Conservation (phyloP, 2,329 filamentous ascomycete species). For the Escovopsis sp. region DNA sequence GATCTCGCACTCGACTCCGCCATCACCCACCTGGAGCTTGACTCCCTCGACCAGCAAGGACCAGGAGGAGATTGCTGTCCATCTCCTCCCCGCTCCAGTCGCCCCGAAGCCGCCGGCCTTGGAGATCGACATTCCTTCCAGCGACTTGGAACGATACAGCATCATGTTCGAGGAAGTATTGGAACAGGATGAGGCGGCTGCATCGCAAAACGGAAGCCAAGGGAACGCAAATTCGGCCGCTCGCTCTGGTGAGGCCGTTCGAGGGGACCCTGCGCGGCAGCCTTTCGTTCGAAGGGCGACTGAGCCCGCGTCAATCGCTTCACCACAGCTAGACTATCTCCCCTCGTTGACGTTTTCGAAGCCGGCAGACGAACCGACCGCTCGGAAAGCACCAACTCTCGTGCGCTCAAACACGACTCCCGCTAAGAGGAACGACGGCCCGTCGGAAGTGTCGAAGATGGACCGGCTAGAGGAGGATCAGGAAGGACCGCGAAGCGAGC, state of each 20-base stretch:
- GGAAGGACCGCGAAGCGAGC: neutral
- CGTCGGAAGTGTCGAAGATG: neutral
- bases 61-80: too few relatives aligned
- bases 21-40: too few relatives aligned
- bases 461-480: neutral
- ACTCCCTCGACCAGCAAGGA: too few relatives aligned
- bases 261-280: conserved; percentile 22
- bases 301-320: conserved; percentile 29
- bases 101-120: conserved; percentile 27
- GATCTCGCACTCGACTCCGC: too few relatives aligned
- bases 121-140: conserved; percentile 64
- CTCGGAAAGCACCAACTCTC: too few relatives aligned
- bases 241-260: neutral
- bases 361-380: conserved; percentile 12
- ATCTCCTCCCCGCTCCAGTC: neutral
- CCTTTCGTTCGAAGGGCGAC: conserved; percentile 27
- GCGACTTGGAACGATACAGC: conserved; percentile 78
- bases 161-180: conserved; percentile 80
- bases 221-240: conserved; percentile 42
- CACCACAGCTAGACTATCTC: conserved; percentile 16
- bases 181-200: conserved; percentile 22
- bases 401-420: conserved; percentile 41
- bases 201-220: conserved; percentile 40
- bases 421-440: conserved; percentile 14
- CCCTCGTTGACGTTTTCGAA: conserved; percentile 29